Base-by-base conservation (phyloP, 768 basidiomycete genomes). In the Pulveroboletus sp. region DNA sequence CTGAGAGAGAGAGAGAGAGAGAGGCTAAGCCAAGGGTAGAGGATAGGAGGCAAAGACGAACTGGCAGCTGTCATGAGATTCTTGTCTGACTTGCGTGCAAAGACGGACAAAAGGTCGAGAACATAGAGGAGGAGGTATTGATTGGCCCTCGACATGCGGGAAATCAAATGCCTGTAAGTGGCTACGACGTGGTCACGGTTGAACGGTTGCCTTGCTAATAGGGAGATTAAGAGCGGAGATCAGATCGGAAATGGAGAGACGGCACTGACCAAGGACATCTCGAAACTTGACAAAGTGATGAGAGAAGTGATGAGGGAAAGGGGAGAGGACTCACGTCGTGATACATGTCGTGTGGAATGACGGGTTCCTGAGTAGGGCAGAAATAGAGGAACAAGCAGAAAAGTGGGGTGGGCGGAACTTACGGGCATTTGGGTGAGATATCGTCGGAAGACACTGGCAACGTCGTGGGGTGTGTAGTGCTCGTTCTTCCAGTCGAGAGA, bases 391-490 rank as follows among this genome's bases (percentile, higher is more conserved):
- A 18, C 15, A 21, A 24, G 18, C 37, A 17, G n/a, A 6, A 18
- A 36, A 30, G 48, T 18, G 21, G 21, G 32, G 31, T 46, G 51
- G 39, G 21, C 47, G 51, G 51, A 17, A 81, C 89, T 67, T 61
- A 94, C 94, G 30, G 96, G 93, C 88, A 98, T 92, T 64, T 89
- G 88, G 0, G 94, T 98, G 43, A 99, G 81, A 69, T 92, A 99
- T 73, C 95, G 74, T 51, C 95, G 80, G 63, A 98, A 93, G 47
- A 99, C 93, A 59, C 90, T 96, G 17, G 95, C 95, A 44, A 96
- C 93, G 65, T 99, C 95, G 66, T 99, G 95, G 12, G 92, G 81
- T n/a, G 87, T 95, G 66, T 86, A 97, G 17, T 78, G 74, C 60
- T 89, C 85, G 51, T 80, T 73, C 62, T 83, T 85, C 93, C 95